Base-by-base conservation (phyloP, 176 grass and related monocot genomes). In the Zizania latifolia region DNA sequence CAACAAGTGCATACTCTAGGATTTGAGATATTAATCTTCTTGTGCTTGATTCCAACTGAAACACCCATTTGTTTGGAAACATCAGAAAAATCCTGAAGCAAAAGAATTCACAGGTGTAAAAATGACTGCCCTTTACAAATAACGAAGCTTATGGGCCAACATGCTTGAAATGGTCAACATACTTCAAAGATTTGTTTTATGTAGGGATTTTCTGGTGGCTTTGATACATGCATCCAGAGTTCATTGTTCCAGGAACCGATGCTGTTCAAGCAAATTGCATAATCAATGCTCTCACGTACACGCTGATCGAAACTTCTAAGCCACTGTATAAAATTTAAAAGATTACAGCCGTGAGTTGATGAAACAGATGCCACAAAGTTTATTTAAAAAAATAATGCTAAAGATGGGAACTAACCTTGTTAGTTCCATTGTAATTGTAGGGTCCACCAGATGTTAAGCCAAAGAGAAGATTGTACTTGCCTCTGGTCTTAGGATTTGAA, bases 1-100 rank as follows among this genome's bases (percentile, higher is more conserved):
- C 38, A 58, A 79, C 29, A 61, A 82, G 19, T 58, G 81, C 92
- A 78, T 85, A 99, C 95, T 74, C 95, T 83, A 76, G 92, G 80
- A 66, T 99, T 89, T 17, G 95, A 99, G 48, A 99, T 88, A 70
- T 99, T 99, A 68, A 99, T 99, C 82, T 99, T 99, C 87, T 99
- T 99, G 76, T 99, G 95, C 84, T 94, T 99, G 76, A 99, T 76
- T 68, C 85, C 85, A 67, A 99, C 62, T 73, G 89, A 90, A 89
- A 99, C 75, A 24, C 84, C 89, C 76, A 94, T 86, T 71, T 92
- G 82, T 74, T 88, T 92, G 58, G 91, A 93, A 68, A 94, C 85
- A 41, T 94, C 89, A 1, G 82, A 88, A 70, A 99, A 88, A 59
- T 79, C 88, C 95, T 99, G 82, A 65, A 89, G 68, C 65, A 84